Percentiles rank a stretch among this genome's conserved stretches.
Evolutionary conservation across 345 rosid genomes (phyloP).

Genomic region (Isatis tinctoria): DNA sequence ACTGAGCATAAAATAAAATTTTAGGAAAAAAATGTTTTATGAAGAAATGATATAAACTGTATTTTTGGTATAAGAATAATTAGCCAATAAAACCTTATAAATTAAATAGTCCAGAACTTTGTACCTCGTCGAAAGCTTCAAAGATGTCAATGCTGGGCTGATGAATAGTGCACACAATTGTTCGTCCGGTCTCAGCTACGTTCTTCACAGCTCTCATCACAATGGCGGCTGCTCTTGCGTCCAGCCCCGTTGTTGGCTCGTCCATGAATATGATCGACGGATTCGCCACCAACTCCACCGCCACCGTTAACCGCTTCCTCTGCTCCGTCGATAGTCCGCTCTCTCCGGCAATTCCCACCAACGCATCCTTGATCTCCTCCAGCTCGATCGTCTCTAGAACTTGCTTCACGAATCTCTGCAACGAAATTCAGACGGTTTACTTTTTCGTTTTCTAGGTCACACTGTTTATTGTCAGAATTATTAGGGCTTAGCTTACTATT

Average conservation of each 20-base stretch:
- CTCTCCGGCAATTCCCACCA: slow-evolving; percentile 59
- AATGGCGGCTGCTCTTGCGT: slow-evolving; percentile 87
- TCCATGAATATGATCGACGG: slow-evolving; percentile 83
- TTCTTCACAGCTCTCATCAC: slow-evolving; percentile 82
- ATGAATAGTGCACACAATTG: slow-evolving; percentile 77
- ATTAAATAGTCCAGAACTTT: too few relatives aligned
- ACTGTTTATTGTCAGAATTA: not conserved
- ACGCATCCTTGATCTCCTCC: slow-evolving; percentile 53
- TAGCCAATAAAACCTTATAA: too few relatives aligned
- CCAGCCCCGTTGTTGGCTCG: slow-evolving; percentile 78
- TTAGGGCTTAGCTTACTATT: slow-evolving; percentile 39
- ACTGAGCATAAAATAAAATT: slow-evolving; percentile 27
- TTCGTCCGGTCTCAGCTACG: slow-evolving; percentile 67
- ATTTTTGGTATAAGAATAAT: too few relatives aligned
- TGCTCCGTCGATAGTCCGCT: slow-evolving; percentile 76
- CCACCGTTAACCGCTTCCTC: slow-evolving; percentile 65
- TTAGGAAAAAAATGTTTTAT: too few relatives aligned
- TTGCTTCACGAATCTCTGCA: slow-evolving; percentile 64
- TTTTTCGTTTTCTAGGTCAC: not conserved
- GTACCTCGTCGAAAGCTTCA: slow-evolving; percentile 77
- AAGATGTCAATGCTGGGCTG: slow-evolving; percentile 84
- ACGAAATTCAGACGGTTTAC: not conserved
- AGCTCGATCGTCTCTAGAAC: slow-evolving; percentile 72
- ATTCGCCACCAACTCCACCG: slow-evolving; percentile 79
- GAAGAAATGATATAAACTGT: too few relatives aligned